Evolutionary conservation across 371 early-diverging fungal genomes (phyloP).

Genomic region (Lichtheimia corymbifera): DNA sequence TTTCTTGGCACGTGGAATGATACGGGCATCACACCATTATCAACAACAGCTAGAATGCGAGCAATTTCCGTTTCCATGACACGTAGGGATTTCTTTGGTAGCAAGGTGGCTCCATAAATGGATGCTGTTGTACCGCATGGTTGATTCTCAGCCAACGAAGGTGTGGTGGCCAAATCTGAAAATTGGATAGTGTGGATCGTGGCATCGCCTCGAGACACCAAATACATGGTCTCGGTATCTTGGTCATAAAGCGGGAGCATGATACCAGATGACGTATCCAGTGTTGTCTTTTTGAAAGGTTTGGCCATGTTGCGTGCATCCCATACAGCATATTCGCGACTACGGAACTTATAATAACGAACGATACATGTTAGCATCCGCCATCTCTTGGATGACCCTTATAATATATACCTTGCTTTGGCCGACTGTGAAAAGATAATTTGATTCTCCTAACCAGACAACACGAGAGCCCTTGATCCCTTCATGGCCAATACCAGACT

Average conservation of each 20-base stretch:
- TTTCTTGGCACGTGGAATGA: constrained; percentile 68
- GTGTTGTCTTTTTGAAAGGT: constrained; percentile 49
- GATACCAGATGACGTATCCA: constrained; percentile 68
- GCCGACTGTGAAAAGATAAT: constrained; percentile 67
- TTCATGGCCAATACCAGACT: constrained; percentile 55
- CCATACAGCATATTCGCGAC: constrained; percentile 74
- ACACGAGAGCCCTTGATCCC: constrained; percentile 70
- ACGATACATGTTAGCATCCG: not conserved
- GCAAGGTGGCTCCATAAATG: constrained; percentile 59
- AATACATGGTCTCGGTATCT: constrained; percentile 73
- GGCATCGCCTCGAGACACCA: constrained; percentile 72
- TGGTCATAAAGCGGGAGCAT: constrained; percentile 74
- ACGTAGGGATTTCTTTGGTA: constrained; percentile 70
- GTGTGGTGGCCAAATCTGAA: constrained; percentile 32
- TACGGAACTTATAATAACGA: constrained; percentile 46
- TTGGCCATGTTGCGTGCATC: constrained; percentile 60
- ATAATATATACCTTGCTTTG: constrained; percentile 50
- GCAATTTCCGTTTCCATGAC: constrained; percentile 81
- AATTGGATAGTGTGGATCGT: constrained; percentile 67
- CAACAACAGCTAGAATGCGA: constrained; percentile 58
- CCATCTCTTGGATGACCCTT: not conserved
- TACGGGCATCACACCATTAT: constrained; percentile 66
- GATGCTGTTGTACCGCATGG: constrained; percentile 46
- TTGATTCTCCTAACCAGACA: constrained; percentile 67
- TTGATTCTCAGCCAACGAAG: constrained; percentile 52